Evolutionary conservation across 768 basidiomycete species (phyloP).

Genomic region (Lactarius quietus): DNA sequence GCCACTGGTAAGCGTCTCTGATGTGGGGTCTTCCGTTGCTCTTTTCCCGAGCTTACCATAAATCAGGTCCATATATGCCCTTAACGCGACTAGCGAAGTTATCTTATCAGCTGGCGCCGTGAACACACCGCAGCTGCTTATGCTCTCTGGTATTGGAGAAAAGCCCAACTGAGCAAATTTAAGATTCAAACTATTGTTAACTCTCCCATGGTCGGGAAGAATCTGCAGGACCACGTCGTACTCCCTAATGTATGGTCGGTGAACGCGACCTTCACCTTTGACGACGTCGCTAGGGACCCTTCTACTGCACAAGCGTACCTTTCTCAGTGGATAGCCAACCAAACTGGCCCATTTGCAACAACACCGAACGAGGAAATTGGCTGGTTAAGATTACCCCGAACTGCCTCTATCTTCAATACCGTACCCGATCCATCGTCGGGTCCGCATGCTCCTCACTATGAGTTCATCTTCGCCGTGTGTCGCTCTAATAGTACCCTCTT

Average conservation of each 20-base stretch:
- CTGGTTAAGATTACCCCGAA: conserved; percentile 26
- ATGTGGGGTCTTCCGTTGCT: not conserved
- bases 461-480: conserved; percentile 20
- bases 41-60: not conserved
- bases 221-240: conserved; percentile 32
- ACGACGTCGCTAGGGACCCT: conserved; percentile 4
- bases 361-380: conserved; percentile 24
- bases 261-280: conserved; percentile 18
- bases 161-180: not conserved
- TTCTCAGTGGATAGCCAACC: conserved; percentile 8
- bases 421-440: conserved; percentile 30
- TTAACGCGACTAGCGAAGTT: conserved; percentile 17
- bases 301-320: not conserved
- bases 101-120: conserved; percentile 26
- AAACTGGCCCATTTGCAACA: conserved; percentile 18
- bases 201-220: conserved; percentile 33
- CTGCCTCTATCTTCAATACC: conserved; percentile 9
- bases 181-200: conserved; percentile 32
- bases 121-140: conserved; percentile 28
- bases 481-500: not conserved
- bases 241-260: conserved; percentile 19
- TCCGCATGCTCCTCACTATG: conserved; percentile 28
- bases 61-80: conserved; percentile 2
- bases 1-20: not conserved
- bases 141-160: conserved; percentile 29